Evolutionary conservation across 495 filamentous ascomycete species (phyloP).

Genomic region (Aspergillus indologenus): DNA sequence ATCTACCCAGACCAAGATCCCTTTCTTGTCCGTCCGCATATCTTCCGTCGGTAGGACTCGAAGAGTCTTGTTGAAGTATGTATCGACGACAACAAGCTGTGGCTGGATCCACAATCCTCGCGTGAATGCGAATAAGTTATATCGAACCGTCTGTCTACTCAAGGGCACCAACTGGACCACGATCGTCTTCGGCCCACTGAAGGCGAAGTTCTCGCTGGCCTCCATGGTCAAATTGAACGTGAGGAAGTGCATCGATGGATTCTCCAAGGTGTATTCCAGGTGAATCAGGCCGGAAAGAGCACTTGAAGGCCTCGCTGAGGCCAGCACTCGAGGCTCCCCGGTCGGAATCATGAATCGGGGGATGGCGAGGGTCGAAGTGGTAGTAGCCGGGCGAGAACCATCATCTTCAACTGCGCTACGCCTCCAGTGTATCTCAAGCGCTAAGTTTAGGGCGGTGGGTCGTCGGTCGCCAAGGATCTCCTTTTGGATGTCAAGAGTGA

Average conservation of each 20-base stretch:
- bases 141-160: constrained; percentile 66
- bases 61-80: constrained; percentile 84
- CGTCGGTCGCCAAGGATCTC: constrained; percentile 73
- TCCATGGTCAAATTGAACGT: constrained; percentile 93
- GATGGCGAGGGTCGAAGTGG: constrained; percentile 60
- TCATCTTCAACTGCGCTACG: constrained; percentile 35
- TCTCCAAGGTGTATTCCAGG: constrained; percentile 77
- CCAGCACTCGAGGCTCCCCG: constrained; percentile 85
- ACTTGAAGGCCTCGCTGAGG: constrained; percentile 51
- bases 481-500: constrained; percentile 70
- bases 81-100: constrained; percentile 73
- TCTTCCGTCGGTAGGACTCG: constrained; percentile 70
- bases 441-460: constrained; percentile 66
- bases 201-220: constrained; percentile 85
- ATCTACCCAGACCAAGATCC: constrained; percentile 65
- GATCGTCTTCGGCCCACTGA: constrained; percentile 80
- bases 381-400: constrained; percentile 17
- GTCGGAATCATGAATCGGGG: constrained; percentile 76
- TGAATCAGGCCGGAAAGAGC: constrained; percentile 45
- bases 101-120: constrained; percentile 69
- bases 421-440: constrained; percentile 74
- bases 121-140: constrained; percentile 58
- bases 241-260: constrained; percentile 89
- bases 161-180: constrained; percentile 76
- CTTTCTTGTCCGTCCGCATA: constrained; percentile 70